These are phyloP conservation scores for Pseudogymnoascus sp. DNA, from an alignment of 2,329 filamentous ascomycete genomes.

Conservation along the genomic window DNA sequence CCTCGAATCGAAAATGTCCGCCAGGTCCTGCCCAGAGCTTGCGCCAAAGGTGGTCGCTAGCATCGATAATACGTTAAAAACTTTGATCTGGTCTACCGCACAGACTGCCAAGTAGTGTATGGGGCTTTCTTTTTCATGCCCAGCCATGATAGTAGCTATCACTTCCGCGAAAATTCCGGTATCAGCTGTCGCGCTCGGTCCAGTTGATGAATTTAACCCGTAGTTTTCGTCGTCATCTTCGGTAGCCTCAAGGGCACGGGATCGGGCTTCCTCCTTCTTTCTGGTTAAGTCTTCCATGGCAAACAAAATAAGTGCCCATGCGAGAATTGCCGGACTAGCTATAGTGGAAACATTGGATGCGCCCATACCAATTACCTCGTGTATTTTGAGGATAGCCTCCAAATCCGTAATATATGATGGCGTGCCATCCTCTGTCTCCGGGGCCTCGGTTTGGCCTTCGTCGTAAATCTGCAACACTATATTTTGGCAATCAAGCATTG, in stretches of 20 bases:
- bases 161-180: constrained; percentile 35
- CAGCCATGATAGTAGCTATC: constrained; percentile 33
- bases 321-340: constrained; percentile 65
- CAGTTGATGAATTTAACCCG: constrained; percentile 13
- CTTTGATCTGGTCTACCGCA: constrained; percentile 36
- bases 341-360: constrained; percentile 47
- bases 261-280: constrained; percentile 46
- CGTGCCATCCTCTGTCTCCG: constrained; percentile 32
- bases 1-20: constrained; percentile 15
- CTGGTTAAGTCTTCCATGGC: constrained; percentile 57
- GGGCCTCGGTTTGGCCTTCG: constrained; percentile 26
- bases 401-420: constrained; percentile 59
- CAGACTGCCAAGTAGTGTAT: constrained; percentile 38
- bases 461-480: constrained; percentile 45
- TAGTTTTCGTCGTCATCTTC: constrained; percentile 9
- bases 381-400: constrained; percentile 62
- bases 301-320: constrained; percentile 72
- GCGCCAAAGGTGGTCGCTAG: constrained; percentile 35
- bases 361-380: constrained; percentile 57
- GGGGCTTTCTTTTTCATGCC: constrained; percentile 31
- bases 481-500: constrained; percentile 52
- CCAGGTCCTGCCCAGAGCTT: constrained; percentile 30
- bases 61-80: constrained; percentile 38
- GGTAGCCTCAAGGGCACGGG: not conserved
- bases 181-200: constrained; percentile 5